Percentiles rank a stretch among this genome's conserved stretches.
Conservation (phyloP, 345 rosid genomes). For the Xanthoceras sorbifolium region DNA sequence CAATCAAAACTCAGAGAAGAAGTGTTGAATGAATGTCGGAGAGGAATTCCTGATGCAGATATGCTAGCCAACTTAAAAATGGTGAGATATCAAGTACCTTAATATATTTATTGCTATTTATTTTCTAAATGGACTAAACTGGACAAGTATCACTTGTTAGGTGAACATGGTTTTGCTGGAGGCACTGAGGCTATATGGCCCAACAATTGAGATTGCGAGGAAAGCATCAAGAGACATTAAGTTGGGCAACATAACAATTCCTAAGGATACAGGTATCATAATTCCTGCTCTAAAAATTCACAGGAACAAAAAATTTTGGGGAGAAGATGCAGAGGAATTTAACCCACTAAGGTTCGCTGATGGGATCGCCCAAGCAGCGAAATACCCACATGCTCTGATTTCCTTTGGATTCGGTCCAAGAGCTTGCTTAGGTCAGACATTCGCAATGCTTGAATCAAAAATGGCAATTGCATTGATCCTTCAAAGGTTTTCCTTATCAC, state of each 20-base stretch:
- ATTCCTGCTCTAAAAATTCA: slow-evolving; percentile 42
- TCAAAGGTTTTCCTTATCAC: slow-evolving; percentile 38
- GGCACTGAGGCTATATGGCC: slow-evolving; percentile 57
- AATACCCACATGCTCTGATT: slow-evolving; percentile 49
- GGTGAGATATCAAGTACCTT: slow-evolving; percentile 38
- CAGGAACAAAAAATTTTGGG: slow-evolving; percentile 50
- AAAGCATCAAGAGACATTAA: slow-evolving; percentile 43
- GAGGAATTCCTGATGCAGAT: slow-evolving; percentile 39
- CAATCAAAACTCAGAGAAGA: slow-evolving; percentile 58
- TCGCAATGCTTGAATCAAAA: slow-evolving; percentile 46
- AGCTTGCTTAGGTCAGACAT: slow-evolving; percentile 61
- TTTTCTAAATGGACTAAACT: neutral
- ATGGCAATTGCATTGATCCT: slow-evolving; percentile 43
- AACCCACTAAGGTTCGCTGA: slow-evolving; percentile 48
- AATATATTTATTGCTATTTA: too few relatives aligned
- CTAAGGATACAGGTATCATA: slow-evolving; percentile 34
- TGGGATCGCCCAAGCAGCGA: slow-evolving; percentile 44
- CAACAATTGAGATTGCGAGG: slow-evolving; percentile 33
- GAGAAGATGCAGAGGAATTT: slow-evolving; percentile 61
- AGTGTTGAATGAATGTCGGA: slow-evolving; percentile 44
- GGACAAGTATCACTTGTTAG: slow-evolving; percentile 21
- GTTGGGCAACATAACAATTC: slow-evolving; percentile 46
- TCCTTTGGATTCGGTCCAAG: slow-evolving; percentile 61
- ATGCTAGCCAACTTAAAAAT: slow-evolving; percentile 44
- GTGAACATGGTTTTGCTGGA: slow-evolving; percentile 63